Evolutionary conservation across 495 filamentous ascomycete species (phyloP).

Genomic region (Neurospora terricola): DNA sequence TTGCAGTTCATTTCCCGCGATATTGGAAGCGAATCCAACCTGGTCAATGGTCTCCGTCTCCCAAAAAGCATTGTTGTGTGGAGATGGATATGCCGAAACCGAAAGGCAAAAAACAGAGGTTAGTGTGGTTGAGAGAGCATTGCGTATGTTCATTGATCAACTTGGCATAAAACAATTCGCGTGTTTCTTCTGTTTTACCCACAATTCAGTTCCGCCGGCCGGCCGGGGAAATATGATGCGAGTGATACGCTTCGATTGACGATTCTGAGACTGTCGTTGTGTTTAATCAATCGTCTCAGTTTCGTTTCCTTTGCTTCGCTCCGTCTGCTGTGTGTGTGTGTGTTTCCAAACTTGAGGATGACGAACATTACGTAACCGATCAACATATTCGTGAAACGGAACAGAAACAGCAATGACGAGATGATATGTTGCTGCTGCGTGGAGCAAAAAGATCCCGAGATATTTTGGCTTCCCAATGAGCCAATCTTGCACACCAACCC

Average conservation of each 20-base stretch:
- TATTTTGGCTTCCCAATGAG: background rate
- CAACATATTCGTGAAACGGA: background rate
- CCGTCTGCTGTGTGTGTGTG: background rate
- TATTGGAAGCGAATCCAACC: background rate
- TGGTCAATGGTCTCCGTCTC: background rate
- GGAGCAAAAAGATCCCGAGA: background rate
- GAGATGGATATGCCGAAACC: background rate
- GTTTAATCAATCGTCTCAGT: background rate
- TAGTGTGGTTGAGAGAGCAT: too few relatives aligned
- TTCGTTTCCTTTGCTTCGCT: background rate
- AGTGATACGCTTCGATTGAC: background rate
- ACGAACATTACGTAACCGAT: background rate
- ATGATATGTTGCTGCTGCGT: background rate
- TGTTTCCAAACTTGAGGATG: background rate
- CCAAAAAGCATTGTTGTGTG: background rate
- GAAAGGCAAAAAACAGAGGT: background rate
- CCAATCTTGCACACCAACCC: background rate
- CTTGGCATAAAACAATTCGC: background rate
- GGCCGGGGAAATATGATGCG: background rate
- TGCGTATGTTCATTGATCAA: background rate
- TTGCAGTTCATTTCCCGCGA: background rate
- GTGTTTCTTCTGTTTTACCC: background rate
- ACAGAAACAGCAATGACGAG: background rate
- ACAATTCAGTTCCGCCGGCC: background rate
- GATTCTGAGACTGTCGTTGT: background rate